phyloP scores from a whole-genome alignment of 495 filamentous ascomycete genomes.

The Aeminium ludgeri region DNA sequence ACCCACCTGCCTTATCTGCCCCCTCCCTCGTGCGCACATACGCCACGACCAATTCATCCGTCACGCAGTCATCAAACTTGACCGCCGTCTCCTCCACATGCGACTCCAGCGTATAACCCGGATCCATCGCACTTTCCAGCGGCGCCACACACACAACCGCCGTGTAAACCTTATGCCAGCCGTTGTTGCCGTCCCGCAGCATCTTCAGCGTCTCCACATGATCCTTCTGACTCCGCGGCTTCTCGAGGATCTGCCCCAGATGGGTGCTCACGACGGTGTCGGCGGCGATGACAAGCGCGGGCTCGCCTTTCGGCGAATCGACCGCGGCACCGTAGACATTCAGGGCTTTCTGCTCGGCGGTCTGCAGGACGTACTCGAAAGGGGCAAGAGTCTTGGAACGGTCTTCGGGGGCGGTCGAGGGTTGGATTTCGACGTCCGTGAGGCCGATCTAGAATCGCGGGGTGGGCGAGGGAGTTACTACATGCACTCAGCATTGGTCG shows the following conservation, averaged over 20 bases:
- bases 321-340: constrained; percentile 59
- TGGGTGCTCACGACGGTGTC: constrained; percentile 77
- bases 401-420: constrained; percentile 66
- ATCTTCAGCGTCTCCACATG: constrained; percentile 68
- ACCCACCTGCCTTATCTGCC: constrained; percentile 89
- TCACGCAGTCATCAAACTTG: constrained; percentile 53
- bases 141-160: constrained; percentile 69
- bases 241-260: constrained; percentile 69
- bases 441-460: constrained; percentile 41
- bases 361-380: constrained; percentile 79
- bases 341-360: constrained; percentile 64
- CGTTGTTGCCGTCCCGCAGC: constrained; percentile 46
- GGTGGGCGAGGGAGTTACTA: no score
- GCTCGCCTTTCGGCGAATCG: constrained; percentile 47
- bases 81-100: constrained; percentile 80
- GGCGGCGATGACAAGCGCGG: constrained; percentile 71
- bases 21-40: constrained; percentile 90
- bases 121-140: constrained; percentile 52
- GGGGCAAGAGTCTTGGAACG: constrained; percentile 64
- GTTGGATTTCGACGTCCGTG: constrained; percentile 53
- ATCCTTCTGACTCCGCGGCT: constrained; percentile 61
- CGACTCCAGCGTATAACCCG: constrained; percentile 69
- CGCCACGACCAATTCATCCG: constrained; percentile 65
- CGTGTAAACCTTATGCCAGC: constrained; percentile 62
- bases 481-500: constrained; percentile 8